Evolutionary conservation across 495 filamentous ascomycete species (phyloP).

Genomic region (Penicillium lagena): DNA sequence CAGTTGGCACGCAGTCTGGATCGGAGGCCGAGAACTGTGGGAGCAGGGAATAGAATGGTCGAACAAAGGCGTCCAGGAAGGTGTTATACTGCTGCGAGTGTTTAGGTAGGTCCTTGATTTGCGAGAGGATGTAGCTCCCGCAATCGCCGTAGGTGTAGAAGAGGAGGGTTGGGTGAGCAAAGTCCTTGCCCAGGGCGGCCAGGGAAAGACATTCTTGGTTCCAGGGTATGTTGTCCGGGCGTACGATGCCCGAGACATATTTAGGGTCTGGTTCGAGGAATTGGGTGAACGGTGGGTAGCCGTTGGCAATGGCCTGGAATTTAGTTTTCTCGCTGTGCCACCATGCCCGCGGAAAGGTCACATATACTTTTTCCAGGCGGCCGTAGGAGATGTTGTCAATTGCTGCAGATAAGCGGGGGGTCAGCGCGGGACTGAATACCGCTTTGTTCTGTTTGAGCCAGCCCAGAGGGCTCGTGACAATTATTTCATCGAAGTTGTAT

Average conservation of each 20-base stretch:
- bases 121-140: conserved; percentile 41
- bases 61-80: conserved; percentile 38
- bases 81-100: conserved; percentile 9
- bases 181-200: conserved; percentile 51
- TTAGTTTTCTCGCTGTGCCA: conserved; percentile 35
- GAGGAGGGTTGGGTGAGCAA: conserved; percentile 76
- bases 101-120: too few relatives aligned
- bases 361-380: conserved; percentile 85
- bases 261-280: conserved; percentile 33
- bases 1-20: conserved; percentile 55
- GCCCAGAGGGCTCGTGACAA: conserved; percentile 79
- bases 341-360: conserved; percentile 73
- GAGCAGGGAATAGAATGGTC: conserved; percentile 65
- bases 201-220: conserved; percentile 77
- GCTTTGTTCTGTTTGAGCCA: conserved; percentile 75
- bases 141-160: conserved; percentile 82
- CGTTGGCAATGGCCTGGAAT: too few relatives aligned
- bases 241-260: conserved; percentile 51
- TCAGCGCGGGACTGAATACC: conserved; percentile 65
- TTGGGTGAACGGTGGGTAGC: conserved; percentile 24
- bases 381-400: conserved; percentile 82
- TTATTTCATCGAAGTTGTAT: conserved; percentile 71
- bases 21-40: conserved; percentile 51
- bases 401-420: conserved; percentile 56
- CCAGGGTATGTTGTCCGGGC: conserved; percentile 65